phyloP scores from a whole-genome alignment of 2,329 filamentous ascomycete genomes.

The Colletotrichum navitas region DNA sequence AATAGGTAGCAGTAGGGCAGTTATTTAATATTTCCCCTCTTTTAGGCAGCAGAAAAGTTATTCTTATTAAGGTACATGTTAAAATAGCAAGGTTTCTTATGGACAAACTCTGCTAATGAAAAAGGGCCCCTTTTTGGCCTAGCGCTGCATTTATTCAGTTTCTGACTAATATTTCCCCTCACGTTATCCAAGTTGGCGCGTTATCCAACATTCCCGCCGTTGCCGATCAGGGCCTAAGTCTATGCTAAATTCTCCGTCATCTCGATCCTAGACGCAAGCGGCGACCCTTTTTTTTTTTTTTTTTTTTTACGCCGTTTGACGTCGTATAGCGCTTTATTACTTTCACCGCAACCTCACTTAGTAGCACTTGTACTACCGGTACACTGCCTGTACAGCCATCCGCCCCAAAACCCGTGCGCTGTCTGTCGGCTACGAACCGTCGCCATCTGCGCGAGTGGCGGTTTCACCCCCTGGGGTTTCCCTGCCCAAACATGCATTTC shows the following conservation, averaged over 20 bases:
- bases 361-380: not conserved
- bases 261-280: constrained; percentile 22
- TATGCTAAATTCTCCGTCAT: not conserved
- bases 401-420: not conserved
- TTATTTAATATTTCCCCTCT: too few species aligned
- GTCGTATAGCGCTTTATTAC: not conserved
- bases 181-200: too few species aligned
- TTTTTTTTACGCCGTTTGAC: not conserved
- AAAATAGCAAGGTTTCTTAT: too few species aligned
- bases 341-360: not conserved
- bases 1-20: too few species aligned
- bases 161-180: too few species aligned
- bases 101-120: too few species aligned
- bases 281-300: not conserved
- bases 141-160: too few species aligned
- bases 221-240: too few species aligned
- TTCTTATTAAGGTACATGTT: too few species aligned
- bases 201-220: too few species aligned
- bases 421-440: not conserved
- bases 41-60: too few species aligned
- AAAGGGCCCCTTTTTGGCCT: too few species aligned
- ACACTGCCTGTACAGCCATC: not conserved
- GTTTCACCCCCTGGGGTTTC: constrained; percentile 18
- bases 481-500: not conserved
- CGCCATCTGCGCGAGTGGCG: constrained; percentile 40